Conservation (phyloP, 768 basidiomycete genomes). For the Tylopilus sp. region DNA sequence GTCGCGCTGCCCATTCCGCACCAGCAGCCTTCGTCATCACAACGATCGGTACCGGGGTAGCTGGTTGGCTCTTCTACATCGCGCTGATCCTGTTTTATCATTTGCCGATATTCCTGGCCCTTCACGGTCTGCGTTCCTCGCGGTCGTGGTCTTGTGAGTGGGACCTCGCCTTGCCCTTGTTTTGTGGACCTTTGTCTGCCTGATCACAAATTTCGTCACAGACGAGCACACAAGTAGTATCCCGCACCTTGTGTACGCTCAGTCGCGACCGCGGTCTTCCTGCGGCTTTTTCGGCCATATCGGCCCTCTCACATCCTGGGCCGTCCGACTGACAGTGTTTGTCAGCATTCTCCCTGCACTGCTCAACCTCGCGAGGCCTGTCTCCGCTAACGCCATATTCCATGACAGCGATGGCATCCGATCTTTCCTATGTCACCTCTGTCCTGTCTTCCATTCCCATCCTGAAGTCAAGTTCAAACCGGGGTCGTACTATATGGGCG, state of each 20-base stretch:
- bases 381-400: conserved; percentile 56
- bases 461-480: conserved; percentile 58
- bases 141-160: conserved; percentile 53
- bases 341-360: conserved; percentile 42
- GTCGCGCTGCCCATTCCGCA: conserved; percentile 47
- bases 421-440: conserved; percentile 57
- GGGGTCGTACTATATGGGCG: conserved; percentile 60
- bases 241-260: conserved; percentile 58
- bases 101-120: conserved; percentile 47
- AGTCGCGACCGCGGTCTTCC: conserved; percentile 52
- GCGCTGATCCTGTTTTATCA: conserved; percentile 53
- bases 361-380: conserved; percentile 48
- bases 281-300: conserved; percentile 52
- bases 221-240: conserved; percentile 49
- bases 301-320: conserved; percentile 40
- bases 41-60: conserved; percentile 43
- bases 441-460: conserved; percentile 50
- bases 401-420: conserved; percentile 50
- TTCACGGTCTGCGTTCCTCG: conserved; percentile 53
- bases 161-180: conserved; percentile 49
- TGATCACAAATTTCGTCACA: conserved; percentile 64
- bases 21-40: conserved; percentile 44
- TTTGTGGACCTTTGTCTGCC: conserved; percentile 56
- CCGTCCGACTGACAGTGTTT: conserved; percentile 51
- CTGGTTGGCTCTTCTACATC: conserved; percentile 68